Percentiles rank a stretch among this genome's conserved stretches.
Conservation (phyloP, 2,329 filamentous ascomycete species). For the Paecilomyces dactylethromorphus region DNA sequence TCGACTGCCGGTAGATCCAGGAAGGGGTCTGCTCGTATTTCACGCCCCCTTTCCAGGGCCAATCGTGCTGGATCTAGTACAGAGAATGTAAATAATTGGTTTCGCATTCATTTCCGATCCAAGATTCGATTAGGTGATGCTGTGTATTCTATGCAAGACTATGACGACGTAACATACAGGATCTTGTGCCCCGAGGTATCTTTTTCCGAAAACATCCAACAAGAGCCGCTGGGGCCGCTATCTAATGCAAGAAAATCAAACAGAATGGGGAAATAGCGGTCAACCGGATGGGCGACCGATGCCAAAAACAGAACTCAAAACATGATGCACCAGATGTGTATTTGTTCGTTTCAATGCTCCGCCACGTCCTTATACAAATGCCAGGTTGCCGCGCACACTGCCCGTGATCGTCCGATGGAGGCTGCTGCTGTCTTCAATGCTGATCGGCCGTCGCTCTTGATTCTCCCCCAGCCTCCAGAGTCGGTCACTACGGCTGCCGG, state of each 20-base stretch:
- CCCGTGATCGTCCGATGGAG: conserved; percentile 13
- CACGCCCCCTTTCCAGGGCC: no score
- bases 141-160: neutral
- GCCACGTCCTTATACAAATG: conserved; percentile 18
- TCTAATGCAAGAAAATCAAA: neutral
- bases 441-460: conserved; percentile 9
- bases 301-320: neutral
- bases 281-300: neutral
- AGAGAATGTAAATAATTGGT: neutral
- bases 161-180: neutral
- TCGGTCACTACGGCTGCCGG: conserved; percentile 5
- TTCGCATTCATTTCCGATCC: neutral
- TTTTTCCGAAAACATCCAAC: neutral
- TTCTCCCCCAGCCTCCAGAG: conserved; percentile 12
- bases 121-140: neutral
- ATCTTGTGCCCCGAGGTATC: neutral
- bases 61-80: neutral
- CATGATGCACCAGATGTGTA: neutral
- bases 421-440: conserved; percentile 9
- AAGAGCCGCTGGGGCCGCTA: neutral
- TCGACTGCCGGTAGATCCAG: neutral
- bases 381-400: conserved; percentile 20
- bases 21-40: no score
- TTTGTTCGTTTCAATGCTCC: neutral
- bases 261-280: neutral